Evolutionary conservation across 2,329 filamentous ascomycete species (phyloP), one percentile per base, ranked within the genome.

Genomic region (Exophiala viscosa): DNA sequence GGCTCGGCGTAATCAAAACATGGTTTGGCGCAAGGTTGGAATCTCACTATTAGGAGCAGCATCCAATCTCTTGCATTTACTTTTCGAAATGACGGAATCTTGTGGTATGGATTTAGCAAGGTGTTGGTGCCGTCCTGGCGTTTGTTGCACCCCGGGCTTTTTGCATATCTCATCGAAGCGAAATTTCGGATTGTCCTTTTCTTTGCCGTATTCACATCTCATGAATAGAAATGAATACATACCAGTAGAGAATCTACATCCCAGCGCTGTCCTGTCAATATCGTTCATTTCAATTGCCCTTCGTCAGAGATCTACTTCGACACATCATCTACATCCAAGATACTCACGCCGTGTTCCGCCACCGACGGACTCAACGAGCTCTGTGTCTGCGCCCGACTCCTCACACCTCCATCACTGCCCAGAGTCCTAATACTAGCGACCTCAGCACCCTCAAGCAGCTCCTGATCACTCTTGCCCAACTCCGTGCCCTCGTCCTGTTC

Each of bases 381-480:
- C 38, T 51, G 20, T 3, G 56, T 59, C 38, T 51, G 20, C 6
- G 56, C 56, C 31, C 56, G 45, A 42, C 56, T 58, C 14, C 55
- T 47, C 20, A 39, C 44, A 17, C 35, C 50, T 17, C 46, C 50
- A 39, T 45, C 54, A 8, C 54, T 54, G 17, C 39, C 65, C 38
- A 62, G 66, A 2, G 66, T 64, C 43, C 67, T 65, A 18, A 72
- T 64, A 59, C 65, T 80, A 10, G 80, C 80, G 1, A 86, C 87
- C 66, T 92, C 88, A 1, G 85, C 85, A 0, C 86, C 88, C 60
- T 87, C 85, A 11, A 91, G 70, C 11, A 91, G 69, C 66, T 89
- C 87, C 48, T 83, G 74, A 67, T 90, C 86, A 44, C 62, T 65
- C 38, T 65, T 68, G 14, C 50, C 53, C 11, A 56, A 32, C 28